A percentile compares a stretch with the other conserved stretches of the same genome.
Evolutionary conservation across 495 filamentous ascomycete genomes (phyloP).

Genomic region (Penicillium steckii): DNA sequence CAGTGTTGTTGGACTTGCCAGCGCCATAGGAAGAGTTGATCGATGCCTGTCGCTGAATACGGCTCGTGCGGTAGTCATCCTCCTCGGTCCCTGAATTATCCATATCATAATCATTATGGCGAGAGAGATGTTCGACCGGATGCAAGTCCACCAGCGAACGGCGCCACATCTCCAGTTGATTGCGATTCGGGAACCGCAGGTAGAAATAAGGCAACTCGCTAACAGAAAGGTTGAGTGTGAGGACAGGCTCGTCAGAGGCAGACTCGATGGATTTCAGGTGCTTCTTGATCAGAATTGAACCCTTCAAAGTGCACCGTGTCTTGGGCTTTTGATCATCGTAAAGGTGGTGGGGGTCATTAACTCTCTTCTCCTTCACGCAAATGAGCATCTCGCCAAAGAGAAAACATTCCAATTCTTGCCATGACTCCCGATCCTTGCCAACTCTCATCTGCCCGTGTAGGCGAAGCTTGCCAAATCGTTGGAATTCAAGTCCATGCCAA

Average conservation of each 20-base stretch:
- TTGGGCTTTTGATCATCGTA: slow-evolving; percentile 59
- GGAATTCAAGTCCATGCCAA: slow-evolving; percentile 98
- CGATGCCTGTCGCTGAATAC: slow-evolving; percentile 81
- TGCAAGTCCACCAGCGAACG: slow-evolving; percentile 85
- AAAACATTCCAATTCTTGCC: slow-evolving; percentile 98
- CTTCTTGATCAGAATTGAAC: slow-evolving; percentile 98
- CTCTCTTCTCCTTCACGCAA: slow-evolving; percentile 96
- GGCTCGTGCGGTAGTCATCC: slow-evolving; percentile 76
- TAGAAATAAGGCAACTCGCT: slow-evolving; percentile 96
- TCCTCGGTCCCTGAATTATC: slow-evolving; percentile 85
- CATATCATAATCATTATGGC: slow-evolving; percentile 70
- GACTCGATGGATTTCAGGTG: slow-evolving; percentile 90
- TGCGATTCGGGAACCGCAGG: slow-evolving; percentile 82
- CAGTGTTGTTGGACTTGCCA: slow-evolving; percentile 45
- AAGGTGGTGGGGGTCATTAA: slow-evolving; percentile 52
- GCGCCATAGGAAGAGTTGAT: slow-evolving; percentile 79
- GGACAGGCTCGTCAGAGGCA: slow-evolving; percentile 69
- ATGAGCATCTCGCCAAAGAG: slow-evolving; percentile 99
- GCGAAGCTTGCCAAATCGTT: slow-evolving; percentile 88
- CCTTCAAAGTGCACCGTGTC: slow-evolving; percentile 86
- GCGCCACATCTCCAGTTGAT: slow-evolving; percentile 88
- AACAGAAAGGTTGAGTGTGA: slow-evolving; percentile 90
- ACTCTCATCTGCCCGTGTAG: slow-evolving; percentile 90
- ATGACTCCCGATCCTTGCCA: slow-evolving; percentile 93
- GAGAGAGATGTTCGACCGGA: slow-evolving; percentile 55